These are phyloP conservation scores for Taxillus chinensis DNA, from an alignment of 164 flowering plant species.

Conservation along the genomic window DNA sequence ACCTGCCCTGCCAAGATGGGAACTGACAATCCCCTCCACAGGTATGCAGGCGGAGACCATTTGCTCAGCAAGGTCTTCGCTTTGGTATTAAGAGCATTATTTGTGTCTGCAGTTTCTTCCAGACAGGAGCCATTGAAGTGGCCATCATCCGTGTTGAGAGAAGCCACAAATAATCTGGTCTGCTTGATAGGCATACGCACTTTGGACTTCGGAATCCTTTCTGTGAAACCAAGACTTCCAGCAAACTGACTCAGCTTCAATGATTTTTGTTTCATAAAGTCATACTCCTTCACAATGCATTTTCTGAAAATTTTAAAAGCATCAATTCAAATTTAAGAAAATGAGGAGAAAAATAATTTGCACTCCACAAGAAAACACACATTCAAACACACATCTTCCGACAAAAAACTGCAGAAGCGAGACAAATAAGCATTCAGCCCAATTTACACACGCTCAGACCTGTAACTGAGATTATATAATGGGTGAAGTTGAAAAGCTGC, in stretches of 20 bases:
- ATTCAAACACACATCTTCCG: background rate
- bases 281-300: slow-evolving; percentile 7
- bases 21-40: slow-evolving; percentile 83
- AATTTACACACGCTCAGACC: slow-evolving; percentile 15
- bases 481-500: slow-evolving; percentile 19
- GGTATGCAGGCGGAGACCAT: slow-evolving; percentile 73
- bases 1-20: slow-evolving; percentile 77
- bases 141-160: slow-evolving; percentile 30
- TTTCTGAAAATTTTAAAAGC: slow-evolving; percentile 19
- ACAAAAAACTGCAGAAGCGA: background rate
- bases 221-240: slow-evolving; percentile 8
- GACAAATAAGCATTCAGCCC: background rate
- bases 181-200: slow-evolving; percentile 5
- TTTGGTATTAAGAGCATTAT: slow-evolving; percentile 18
- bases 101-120: slow-evolving; percentile 27
- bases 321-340: background rate
- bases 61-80: slow-evolving; percentile 26
- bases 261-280: slow-evolving; percentile 8
- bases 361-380: background rate
- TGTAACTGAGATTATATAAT: slow-evolving; percentile 10
- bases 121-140: slow-evolving; percentile 21
- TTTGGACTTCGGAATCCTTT: slow-evolving; percentile 9
- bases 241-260: background rate
- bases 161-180: slow-evolving; percentile 17
- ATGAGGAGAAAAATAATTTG: background rate